Base-by-base conservation (phyloP, 169 alveolate genomes). In the Plasmodium chabaudi region DNA sequence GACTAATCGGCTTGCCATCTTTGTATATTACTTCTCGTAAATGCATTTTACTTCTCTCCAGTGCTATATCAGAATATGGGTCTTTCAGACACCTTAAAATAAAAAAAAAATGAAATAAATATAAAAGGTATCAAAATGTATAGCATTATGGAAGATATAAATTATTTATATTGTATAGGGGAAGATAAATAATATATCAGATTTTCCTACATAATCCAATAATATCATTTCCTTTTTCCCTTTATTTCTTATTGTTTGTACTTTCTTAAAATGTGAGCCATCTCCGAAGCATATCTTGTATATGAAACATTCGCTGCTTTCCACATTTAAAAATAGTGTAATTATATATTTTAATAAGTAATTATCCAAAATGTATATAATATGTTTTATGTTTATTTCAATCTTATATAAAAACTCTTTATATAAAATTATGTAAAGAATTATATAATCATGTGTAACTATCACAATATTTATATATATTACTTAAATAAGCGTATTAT, bases 251-350 rank as follows among this genome's bases (percentile, higher is more conserved):
- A 51, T 67, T 47, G 47, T 56, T 42, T 74, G 34, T 90, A 94
- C 96, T 88, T 94, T 91, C 96, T 92, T 53, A 94, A 94, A 23
- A 94, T 79, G 74, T 94, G 93, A 5, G 96, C 94, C 93, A 94
- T 84, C 34, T 94, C 96, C 44, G 94, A 86, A 75, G 95, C 92
- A 88, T 94, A 94, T 68, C 94, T 87, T 72, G 94, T 88, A 59
- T 88, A 94, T 17, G 96, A 89, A 56, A 93, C 93, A 63, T 92
- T 92, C 5, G 94, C 95, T 21, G 94, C 93, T 51, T 94, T 82
- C 96, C 96, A 94, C 96, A 94, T 94, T 67, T 61, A 55, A 25
- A n/a, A 55, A 75, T 17, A 25, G 10, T 21, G 27, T 39, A 3
- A n/a, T 63, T 63, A 34, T 34, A 34, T 34, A 34, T 34, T 34